Conservation (phyloP, 805 yeast genomes). For the Wickerhamiella lipophila region DNA sequence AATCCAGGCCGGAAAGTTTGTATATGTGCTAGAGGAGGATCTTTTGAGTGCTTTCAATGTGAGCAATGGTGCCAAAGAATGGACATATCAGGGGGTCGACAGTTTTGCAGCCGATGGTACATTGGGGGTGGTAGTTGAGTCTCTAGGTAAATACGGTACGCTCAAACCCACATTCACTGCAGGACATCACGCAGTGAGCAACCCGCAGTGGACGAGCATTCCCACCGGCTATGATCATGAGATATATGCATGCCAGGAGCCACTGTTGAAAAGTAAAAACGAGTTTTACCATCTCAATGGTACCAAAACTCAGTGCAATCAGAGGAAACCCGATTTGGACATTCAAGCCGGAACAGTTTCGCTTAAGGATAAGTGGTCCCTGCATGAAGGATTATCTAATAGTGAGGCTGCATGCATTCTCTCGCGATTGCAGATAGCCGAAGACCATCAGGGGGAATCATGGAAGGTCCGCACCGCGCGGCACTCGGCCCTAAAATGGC, state of each 20-base stretch:
- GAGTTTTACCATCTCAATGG: too few species aligned
- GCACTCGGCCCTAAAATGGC: neutral
- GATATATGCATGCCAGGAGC: neutral
- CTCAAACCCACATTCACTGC: neutral
- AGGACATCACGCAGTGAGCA: neutral
- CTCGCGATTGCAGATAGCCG: neutral
- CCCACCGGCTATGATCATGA: neutral
- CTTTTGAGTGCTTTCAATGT: neutral
- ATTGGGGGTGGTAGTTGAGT: neutral
- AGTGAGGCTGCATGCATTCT: conserved; percentile 5
- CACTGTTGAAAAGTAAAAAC: neutral
- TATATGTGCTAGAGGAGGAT: neutral
- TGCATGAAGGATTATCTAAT: conserved; percentile 4
- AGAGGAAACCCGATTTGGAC: neutral
- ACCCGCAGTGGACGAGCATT: neutral
- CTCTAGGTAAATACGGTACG: neutral
- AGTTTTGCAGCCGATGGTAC: neutral
- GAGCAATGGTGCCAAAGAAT: conserved; percentile 1
- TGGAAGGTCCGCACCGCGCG: neutral
- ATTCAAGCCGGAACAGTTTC: neutral
- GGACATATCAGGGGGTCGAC: conserved; percentile 4
- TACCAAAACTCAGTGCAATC: neutral
- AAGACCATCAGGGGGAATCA: neutral
- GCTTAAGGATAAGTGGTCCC: neutral
- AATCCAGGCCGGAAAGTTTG: neutral